Evolutionary conservation across 2,329 filamentous ascomycete genomes (phyloP), one percentile per base, ranked within the genome.

Genomic region (Chaetomium strumarium): DNA sequence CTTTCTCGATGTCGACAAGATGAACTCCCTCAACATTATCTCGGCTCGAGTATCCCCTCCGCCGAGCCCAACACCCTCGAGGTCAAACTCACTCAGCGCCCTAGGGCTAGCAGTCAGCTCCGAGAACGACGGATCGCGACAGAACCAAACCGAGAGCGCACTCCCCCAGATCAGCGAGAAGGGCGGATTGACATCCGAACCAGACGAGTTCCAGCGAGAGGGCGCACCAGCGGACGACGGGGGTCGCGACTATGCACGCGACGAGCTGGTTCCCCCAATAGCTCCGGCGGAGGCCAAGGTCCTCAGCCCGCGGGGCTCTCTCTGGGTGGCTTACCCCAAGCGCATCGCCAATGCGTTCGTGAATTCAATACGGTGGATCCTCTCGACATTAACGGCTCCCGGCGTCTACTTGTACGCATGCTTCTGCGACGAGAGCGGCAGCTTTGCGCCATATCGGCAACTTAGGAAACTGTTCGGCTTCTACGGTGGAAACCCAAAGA

Each of bases 21-120:
- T 96, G 92, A 96, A 96, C 84, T 95, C 91, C 65, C 78, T 96
- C 76, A 95, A 93, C 75, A 89, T 96, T 70, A 83, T 96, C 70
- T 93, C 90, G 66, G 84, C 88, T 69, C 85, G 87, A 74, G 88
- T 91, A 68, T 83, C 82, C 63, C 79, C 81, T 60, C 70, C 80
- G 50, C 72, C 79, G 54, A 81, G 75, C 62, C 75, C 80, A 33
- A 67, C 69, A 41, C 75, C 79, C 51, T 77, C 81, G 53, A 77
- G 81, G 67, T 79, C 80, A 57, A 84, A 83, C 67, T 84, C 81
- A 29, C 72, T 83, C 63, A 74, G 73, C 61, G 77, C 76, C 55
- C 68, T 81, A 56, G 72, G 74, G 56, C 65, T 78, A 44, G 71
- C 72, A 46, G 68, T 76, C 58, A 66, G 72, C 53, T 67, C 74